phyloP scores from a whole-genome alignment of 164 flowering plant species.

The Macadamia integrifolia region DNA sequence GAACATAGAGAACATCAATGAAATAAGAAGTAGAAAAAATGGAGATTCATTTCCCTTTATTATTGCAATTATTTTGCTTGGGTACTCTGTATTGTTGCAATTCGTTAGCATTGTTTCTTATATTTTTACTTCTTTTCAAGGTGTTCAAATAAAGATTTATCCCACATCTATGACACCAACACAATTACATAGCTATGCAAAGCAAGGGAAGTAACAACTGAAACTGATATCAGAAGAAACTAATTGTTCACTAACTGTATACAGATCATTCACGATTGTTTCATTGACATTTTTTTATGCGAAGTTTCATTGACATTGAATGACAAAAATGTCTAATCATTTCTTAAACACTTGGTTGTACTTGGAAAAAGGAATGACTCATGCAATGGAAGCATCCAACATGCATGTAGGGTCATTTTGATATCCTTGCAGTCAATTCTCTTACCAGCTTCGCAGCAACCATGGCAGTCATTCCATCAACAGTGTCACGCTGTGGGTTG shows the following conservation, averaged over 20 bases:
- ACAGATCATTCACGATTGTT: neutral
- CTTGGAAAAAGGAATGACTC: constrained; percentile 4
- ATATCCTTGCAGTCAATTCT: constrained; percentile 82
- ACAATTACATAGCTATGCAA: too few relatives aligned
- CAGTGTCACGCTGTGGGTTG: constrained; percentile 99
- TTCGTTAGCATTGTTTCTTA: too few relatives aligned
- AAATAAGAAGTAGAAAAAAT: too few relatives aligned
- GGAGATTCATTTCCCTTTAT: too few relatives aligned
- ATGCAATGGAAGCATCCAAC: neutral
- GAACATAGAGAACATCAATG: too few relatives aligned
- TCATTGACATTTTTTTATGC: too few relatives aligned
- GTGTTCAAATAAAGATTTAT: too few relatives aligned
- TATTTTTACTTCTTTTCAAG: too few relatives aligned
- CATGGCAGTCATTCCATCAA: constrained; percentile 98
- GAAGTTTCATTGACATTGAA: neutral
- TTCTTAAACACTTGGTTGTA: neutral
- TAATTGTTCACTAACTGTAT: neutral
- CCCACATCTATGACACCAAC: too few relatives aligned
- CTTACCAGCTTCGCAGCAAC: constrained; percentile 98
- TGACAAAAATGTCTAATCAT: neutral
- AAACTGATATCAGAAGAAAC: too few relatives aligned
- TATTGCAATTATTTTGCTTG: too few relatives aligned
- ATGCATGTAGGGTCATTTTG: constrained; percentile 34
- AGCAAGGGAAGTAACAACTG: neutral
- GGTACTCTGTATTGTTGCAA: too few relatives aligned